These are phyloP conservation scores for Allantophomopsis lycopodina DNA, from an alignment of 2,329 filamentous ascomycete genomes.

Conservation along the genomic window DNA sequence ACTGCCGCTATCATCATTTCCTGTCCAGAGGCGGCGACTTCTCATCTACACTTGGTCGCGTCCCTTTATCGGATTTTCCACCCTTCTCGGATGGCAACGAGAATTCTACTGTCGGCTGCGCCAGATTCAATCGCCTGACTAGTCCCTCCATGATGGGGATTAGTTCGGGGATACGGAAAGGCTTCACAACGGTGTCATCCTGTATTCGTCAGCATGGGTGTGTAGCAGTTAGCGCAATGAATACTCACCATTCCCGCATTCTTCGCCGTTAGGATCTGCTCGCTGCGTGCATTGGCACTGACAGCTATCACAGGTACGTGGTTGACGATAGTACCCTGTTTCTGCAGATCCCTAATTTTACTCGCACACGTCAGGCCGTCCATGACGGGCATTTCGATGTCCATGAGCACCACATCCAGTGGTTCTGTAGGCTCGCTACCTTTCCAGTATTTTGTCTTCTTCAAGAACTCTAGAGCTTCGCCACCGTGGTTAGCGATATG, in stretches of 20 bases:
- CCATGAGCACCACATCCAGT: constrained; percentile 52
- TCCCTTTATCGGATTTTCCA: no score
- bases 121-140: neutral
- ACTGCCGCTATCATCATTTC: no score
- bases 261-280: constrained; percentile 12
- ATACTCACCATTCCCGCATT: constrained; percentile 5
- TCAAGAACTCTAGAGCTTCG: constrained; percentile 29
- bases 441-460: constrained; percentile 1
- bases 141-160: neutral
- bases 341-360: constrained; percentile 46
- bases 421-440: constrained; percentile 13
- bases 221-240: neutral
- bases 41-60: no score
- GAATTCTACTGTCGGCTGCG: no score
- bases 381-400: constrained; percentile 60
- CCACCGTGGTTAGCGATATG: constrained; percentile 39
- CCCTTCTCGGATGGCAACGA: no score
- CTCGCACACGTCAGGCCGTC: constrained; percentile 53
- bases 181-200: neutral
- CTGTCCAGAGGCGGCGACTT: no score
- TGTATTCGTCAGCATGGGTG: neutral
- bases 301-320: constrained; percentile 20
- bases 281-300: constrained; percentile 16
- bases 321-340: constrained; percentile 31
- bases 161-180: constrained; percentile 1